phyloP scores from a whole-genome alignment of 2,329 filamentous ascomycete species.

The Aspergillus pseudonomiae region DNA sequence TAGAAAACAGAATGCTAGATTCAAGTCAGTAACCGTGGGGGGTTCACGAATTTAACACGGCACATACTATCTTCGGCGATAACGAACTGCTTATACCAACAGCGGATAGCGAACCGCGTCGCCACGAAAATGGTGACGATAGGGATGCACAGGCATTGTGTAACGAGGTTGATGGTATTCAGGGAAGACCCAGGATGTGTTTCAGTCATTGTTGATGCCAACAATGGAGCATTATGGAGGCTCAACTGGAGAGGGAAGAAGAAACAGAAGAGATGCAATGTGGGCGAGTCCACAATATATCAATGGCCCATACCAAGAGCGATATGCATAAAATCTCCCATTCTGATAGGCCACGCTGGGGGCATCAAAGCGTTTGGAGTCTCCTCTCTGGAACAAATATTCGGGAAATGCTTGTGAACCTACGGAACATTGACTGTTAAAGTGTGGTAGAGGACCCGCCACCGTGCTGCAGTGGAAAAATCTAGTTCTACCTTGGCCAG shows the following conservation, averaged over 20 bases:
- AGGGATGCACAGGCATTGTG: conserved; percentile 40
- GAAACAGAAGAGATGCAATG: background rate
- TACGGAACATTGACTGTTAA: background rate
- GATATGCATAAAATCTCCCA: background rate
- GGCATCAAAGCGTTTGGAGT: background rate
- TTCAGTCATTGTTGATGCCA: conserved; percentile 22
- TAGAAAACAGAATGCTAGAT: conserved; percentile 15
- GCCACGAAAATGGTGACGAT: conserved; percentile 36
- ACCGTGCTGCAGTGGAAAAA: background rate
- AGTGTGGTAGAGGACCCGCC: background rate
- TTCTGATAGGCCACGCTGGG: background rate
- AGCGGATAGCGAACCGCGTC: conserved; percentile 35
- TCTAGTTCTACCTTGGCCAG: background rate
- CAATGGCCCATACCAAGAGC: background rate
- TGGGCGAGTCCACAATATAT: conserved; percentile 6
- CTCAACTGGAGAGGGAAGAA: background rate
- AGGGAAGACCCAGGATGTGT: conserved; percentile 30
- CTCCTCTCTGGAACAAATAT: background rate
- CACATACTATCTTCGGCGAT: conserved; percentile 40
- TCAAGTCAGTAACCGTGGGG: conserved; percentile 13
- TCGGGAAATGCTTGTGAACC: background rate
- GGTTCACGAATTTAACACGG: no score
- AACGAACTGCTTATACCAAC: conserved; percentile 34
- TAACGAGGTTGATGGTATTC: conserved; percentile 37
- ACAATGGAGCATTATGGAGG: conserved; percentile 10